Base-by-base conservation (phyloP, 2,329 filamentous ascomycete genomes). In the Ophiocordyceps camponoti-rufipedis region DNA sequence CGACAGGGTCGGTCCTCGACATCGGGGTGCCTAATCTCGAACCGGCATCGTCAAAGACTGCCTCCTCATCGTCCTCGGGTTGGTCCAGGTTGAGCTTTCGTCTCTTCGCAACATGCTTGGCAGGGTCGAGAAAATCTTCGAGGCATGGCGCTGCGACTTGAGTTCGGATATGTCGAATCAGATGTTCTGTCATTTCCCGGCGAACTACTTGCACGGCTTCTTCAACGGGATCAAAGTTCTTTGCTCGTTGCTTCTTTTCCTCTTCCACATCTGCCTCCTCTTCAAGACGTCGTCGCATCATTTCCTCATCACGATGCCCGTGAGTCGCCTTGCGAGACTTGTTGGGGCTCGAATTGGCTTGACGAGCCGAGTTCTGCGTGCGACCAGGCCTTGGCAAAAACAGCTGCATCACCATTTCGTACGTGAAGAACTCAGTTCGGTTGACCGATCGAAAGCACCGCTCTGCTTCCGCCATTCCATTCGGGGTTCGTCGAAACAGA, bases 361-460 rank as follows among this genome's bases (percentile, higher is more conserved):
- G 61, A 47, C 48, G 59, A 49, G 48, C 46, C 33, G 46, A 50
- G 32, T 52, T 54, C 48, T 49, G 45, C 45, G 51, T 49, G 44
- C 48, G 58, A 45, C 45, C 50, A 13, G 51, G 51, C 50, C 49
- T 53, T 45, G 56, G 67, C 48, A 60, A 54, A 50, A 54, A 82
- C 46, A 86, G 79, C 57, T 89, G 82, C 86, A 98, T 94, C 41
- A 78, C 75, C 83, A 98, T 89, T 48, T 66, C 68, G 49, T 96
- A 96, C 1, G 83, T 95, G 66, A 98, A 98, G 50, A 98, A 76
- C 6, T 83, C 75, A 41, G 82, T 81, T 58, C 83, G 81, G 58
- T 95, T 80, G 52, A 84, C 87, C 44, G 80, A 74, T 45, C 76
- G 72, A 60, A 78, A 88, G 58, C 88, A 95, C 49, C 83, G 74